Evolutionary conservation across 176 grass and related monocot species (phyloP), one percentile per base, ranked within the genome.

Genomic region (Juncus inflexus): DNA sequence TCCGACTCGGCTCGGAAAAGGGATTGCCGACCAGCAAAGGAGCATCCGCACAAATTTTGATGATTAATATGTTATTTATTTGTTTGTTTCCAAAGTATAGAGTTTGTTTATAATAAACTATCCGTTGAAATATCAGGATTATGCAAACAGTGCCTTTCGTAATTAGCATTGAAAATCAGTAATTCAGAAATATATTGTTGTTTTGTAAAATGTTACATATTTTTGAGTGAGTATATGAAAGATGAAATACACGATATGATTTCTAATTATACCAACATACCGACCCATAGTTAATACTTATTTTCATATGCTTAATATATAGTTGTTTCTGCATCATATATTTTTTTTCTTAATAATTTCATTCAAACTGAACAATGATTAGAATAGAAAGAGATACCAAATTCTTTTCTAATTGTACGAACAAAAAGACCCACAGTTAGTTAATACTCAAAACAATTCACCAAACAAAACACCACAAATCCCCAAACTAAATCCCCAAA

Each of bases 11-110:
- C 78, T 96, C 54, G 76, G 76, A 0, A 96, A 83, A 85, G 82
- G 87, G 36, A 96, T 96, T 12, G 42, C 77, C 11, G 79, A 83
- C 64, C 92, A 96, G 67, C 92, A 91, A 60, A 87, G 92, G 35
- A 73, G 74, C 52, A 96, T 96, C 39, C 62, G 81, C 54, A 78
- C 37, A 52, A 66, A 12, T 56, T 73, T 89, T 35, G 78, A 88
- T 9, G 14, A 70, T 9, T n/a, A 58, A 70, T 56, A 7, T 50
- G 9, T 6, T 47, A 47, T 47, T 47, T 47, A 6, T 47, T 6
- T 47, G 9, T 47, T 47, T 47, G 51, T 12, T 53, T 67, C 50
- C 13, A 53, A 57, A 69, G 40, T 69, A 69, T 11, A 57, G 35
- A 69, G 55, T 47, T 47, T 47, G 43, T 47, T 9, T 47, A 47